Percentiles rank a stretch among this genome's conserved stretches.
Conservation (phyloP, 805 yeast genomes). For the Candida ulmi region DNA sequence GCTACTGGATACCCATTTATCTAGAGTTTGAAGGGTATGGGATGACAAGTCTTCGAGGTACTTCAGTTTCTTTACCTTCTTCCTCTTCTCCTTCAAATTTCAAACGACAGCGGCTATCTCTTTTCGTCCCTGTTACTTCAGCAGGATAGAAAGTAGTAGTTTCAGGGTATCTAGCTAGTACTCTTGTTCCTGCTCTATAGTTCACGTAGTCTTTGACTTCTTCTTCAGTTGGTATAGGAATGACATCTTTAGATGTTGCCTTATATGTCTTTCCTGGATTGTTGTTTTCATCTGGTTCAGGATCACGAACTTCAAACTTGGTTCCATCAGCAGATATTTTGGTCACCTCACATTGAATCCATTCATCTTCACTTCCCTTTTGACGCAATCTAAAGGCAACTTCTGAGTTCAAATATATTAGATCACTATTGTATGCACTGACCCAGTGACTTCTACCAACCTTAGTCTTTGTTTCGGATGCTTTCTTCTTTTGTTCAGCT, state of each 20-base stretch:
- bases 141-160: slow-evolving; percentile 97
- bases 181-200: slow-evolving; percentile 74
- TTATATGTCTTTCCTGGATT: slow-evolving; percentile 83
- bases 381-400: slow-evolving; percentile 80
- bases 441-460: slow-evolving; percentile 30
- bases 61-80: slow-evolving; percentile 91
- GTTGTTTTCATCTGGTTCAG: slow-evolving; percentile 93
- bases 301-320: slow-evolving; percentile 86
- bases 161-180: slow-evolving; percentile 92
- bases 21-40: slow-evolving; percentile 46
- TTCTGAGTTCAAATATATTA: slow-evolving; percentile 62
- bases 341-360: slow-evolving; percentile 93
- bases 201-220: slow-evolving; percentile 37
- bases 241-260: slow-evolving; percentile 75
- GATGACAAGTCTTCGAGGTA: slow-evolving; percentile 75
- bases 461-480: slow-evolving; percentile 17
- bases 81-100: slow-evolving; percentile 97
- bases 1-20: no score
- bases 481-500: slow-evolving; percentile 19
- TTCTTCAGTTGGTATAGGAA: slow-evolving; percentile 57
- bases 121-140: slow-evolving; percentile 69
- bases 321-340: slow-evolving; percentile 70
- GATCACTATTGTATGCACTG: slow-evolving; percentile 57
- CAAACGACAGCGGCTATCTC: slow-evolving; percentile 73
- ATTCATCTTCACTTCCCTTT: slow-evolving; percentile 73